Percentiles rank a stretch among this genome's conserved stretches.
phyloP scores from a whole-genome alignment of 2,329 filamentous ascomycete species.

The Xylaria sp. region DNA sequence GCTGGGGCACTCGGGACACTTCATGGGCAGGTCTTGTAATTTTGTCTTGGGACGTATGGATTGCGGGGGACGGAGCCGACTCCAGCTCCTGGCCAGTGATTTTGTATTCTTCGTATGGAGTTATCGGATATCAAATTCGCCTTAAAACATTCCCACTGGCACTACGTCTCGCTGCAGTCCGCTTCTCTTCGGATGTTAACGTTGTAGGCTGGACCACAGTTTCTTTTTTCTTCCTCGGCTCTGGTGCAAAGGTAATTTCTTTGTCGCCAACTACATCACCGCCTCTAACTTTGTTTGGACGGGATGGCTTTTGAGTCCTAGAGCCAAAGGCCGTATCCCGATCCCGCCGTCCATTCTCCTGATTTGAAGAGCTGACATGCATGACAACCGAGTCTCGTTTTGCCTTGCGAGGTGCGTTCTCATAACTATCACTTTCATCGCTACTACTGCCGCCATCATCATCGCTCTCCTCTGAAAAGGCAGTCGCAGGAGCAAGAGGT shows the following conservation, averaged over 20 bases:
- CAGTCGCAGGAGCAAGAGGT: conserved; percentile 40
- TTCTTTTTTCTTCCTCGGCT: conserved; percentile 56
- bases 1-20: neutral
- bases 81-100: conserved; percentile 1
- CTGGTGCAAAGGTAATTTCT: conserved; percentile 75
- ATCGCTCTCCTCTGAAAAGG: conserved; percentile 55
- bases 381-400: conserved; percentile 55
- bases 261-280: conserved; percentile 66
- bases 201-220: conserved; percentile 28
- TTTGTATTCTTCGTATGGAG: conserved; percentile 9
- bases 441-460: conserved; percentile 46
- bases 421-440: conserved; percentile 48
- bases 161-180: conserved; percentile 62
- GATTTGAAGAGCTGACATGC: conserved; percentile 72
- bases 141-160: conserved; percentile 77
- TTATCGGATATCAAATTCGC: conserved; percentile 60
- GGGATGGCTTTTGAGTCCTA: conserved; percentile 56
- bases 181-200: conserved; percentile 33
- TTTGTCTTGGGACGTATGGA: conserved; percentile 7
- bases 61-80: conserved; percentile 9
- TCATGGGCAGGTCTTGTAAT: conserved; percentile 11
- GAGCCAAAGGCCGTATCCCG: conserved; percentile 64
- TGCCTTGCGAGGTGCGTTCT: conserved; percentile 34
- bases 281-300: conserved; percentile 50
- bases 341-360: conserved; percentile 61